phyloP scores from a whole-genome alignment of 495 filamentous ascomycete species.

The Immersiella caudata region DNA sequence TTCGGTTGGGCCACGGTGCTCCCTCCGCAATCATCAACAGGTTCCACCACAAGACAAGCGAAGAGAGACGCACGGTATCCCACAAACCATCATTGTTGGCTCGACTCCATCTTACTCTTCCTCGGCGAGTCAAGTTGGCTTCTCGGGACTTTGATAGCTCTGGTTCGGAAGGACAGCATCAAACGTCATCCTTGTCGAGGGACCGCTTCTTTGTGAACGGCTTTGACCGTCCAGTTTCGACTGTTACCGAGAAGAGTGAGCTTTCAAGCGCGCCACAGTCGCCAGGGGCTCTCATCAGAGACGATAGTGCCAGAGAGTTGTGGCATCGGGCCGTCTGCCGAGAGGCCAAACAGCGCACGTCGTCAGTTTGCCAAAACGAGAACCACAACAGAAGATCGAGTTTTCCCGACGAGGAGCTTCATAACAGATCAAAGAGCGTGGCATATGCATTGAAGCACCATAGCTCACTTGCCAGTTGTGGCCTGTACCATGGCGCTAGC shows the following conservation, averaged over 20 bases:
- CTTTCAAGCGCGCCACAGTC: conserved; percentile 7
- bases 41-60: conserved; percentile 39
- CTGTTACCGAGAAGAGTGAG: conserved; percentile 7
- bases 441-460: conserved; percentile 5
- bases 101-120: conserved; percentile 37
- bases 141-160: conserved; percentile 27
- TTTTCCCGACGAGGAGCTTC: conserved; percentile 9
- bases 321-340: conserved; percentile 29
- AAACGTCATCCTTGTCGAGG: background rate
- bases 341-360: conserved; percentile 30
- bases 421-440: background rate
- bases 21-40: conserved; percentile 34
- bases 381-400: conserved; percentile 20
- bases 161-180: background rate
- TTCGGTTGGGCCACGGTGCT: conserved; percentile 34
- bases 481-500: background rate
- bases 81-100: conserved; percentile 38
- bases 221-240: conserved; percentile 16
- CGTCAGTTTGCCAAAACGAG: conserved; percentile 19
- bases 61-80: conserved; percentile 20
- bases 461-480: conserved; percentile 5
- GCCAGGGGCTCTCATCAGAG: conserved; percentile 14
- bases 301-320: conserved; percentile 27
- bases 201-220: background rate
- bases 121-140: conserved; percentile 32